phyloP scores from a whole-genome alignment of 176 grass and related monocot species.

The Oryza meyeriana region DNA sequence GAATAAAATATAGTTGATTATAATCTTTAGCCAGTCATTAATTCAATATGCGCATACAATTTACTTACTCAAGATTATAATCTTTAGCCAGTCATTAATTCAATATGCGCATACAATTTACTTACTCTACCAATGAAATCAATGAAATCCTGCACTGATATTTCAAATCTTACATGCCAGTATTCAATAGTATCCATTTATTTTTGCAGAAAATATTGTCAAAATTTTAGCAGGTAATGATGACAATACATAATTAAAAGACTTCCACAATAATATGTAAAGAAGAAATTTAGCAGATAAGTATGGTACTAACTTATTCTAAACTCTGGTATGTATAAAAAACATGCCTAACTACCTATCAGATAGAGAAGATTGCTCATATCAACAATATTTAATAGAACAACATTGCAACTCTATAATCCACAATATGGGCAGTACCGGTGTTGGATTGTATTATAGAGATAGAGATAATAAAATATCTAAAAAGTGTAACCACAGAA shows the following conservation, averaged over 20 bases:
- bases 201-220: neutral
- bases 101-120: neutral
- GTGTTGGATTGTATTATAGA: neutral
- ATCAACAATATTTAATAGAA: slow-evolving; percentile 7
- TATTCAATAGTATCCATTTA: neutral
- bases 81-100: neutral
- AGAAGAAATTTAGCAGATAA: neutral
- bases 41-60: neutral
- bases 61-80: neutral
- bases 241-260: too few species aligned
- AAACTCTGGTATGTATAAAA: neutral
- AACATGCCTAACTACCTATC: slow-evolving; percentile 6
- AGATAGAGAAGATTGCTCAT: neutral
- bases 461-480: slow-evolving; percentile 8
- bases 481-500: neutral
- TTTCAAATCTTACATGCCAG: neutral
- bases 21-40: neutral
- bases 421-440: neutral
- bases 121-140: neutral
- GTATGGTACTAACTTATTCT: neutral
- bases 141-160: neutral
- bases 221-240: too few species aligned
- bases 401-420: neutral
- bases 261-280: too few species aligned
- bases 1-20: neutral